Base-by-base conservation (phyloP, 2,329 filamentous ascomycete genomes). In the Periglandula ipomoeae region DNA sequence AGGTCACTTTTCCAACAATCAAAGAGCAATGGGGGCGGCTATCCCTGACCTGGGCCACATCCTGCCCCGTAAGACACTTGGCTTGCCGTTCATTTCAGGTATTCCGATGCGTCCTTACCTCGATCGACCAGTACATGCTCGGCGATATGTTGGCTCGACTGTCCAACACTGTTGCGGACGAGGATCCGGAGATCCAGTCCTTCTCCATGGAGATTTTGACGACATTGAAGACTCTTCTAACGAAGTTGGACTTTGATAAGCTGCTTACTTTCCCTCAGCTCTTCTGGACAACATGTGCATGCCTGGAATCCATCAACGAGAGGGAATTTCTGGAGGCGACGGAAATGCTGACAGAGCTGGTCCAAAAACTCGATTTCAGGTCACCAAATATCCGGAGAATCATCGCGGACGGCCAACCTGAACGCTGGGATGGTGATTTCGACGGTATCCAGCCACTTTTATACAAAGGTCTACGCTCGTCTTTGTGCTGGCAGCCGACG, bases 201-300 rank as follows among this genome's bases (percentile, higher is more conserved):
- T 98, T 98, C 60, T 94, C 93, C 0, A 91, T 97, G 84, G 94
- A 98, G 63, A 97, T 98, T 50, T 68, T 98, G 47, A 96, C 90
- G 0, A 98, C 94, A 0, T 67, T 98, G 46, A 90, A 94, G 61
- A 89, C 89, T 0, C 85, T 98, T 40, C 95, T 98, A 50, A 79
- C 82, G 55, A 93, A 91, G 48, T 71, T 97, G 24, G 84, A 90
- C 19, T 76, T 85, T 0, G 79, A 85, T 34, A 85, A 90, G 61
- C 74, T 98, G 2, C 68, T 95, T 43, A 82, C 83, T n/a, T 96
- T 95, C 55, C 93, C 93, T 2, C 91, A 97, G 60, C 73, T 98
- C 1, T 97, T 98, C 67, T 98, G 94, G 94, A 95, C 91, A 0
- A 95, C 88, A 0, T 96, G 90, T 59, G 93, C 93, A 10, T 98